Conservation (phyloP, 345 rosid species). For the Abelmoschus esculentus region DNA sequence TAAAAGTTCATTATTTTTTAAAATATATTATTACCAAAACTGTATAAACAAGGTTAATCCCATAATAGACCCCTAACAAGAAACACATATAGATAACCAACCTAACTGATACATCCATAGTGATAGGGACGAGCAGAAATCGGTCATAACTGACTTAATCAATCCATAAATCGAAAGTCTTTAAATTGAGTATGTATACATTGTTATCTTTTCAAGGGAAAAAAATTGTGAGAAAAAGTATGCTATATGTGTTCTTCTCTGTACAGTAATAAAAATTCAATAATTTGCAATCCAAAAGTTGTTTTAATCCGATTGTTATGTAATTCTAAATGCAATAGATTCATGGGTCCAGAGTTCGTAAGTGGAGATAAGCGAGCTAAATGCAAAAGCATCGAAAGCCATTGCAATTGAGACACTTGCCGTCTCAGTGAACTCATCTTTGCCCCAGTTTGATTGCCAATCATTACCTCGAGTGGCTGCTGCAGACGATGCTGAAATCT, state of each 20-base stretch:
- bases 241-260: conserved; percentile 13
- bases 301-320: neutral
- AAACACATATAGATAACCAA: too few relatives aligned
- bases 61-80: too few relatives aligned
- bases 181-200: neutral
- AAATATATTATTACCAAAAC: too few relatives aligned
- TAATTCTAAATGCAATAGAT: neutral
- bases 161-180: too few relatives aligned
- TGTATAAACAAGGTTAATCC: too few relatives aligned
- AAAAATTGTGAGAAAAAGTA: too few relatives aligned
- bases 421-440: conserved; percentile 86
- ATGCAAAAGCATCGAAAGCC: conserved; percentile 68
- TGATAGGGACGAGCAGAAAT: too few relatives aligned
- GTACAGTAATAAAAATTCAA: conserved; percentile 10
- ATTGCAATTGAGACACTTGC: conserved; percentile 79
- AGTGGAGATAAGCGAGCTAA: conserved; percentile 72
- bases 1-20: too few relatives aligned
- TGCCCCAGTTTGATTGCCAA: conserved; percentile 98
- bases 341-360: conserved; percentile 46
- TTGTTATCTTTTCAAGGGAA: neutral
- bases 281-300: conserved; percentile 20
- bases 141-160: too few relatives aligned
- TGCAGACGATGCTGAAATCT: conserved; percentile 81
- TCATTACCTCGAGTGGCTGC: conserved; percentile 93
- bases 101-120: too few relatives aligned